Evolutionary conservation across 2,329 filamentous ascomycete genomes (phyloP).

Genomic region (Polytolypa hystricis): DNA sequence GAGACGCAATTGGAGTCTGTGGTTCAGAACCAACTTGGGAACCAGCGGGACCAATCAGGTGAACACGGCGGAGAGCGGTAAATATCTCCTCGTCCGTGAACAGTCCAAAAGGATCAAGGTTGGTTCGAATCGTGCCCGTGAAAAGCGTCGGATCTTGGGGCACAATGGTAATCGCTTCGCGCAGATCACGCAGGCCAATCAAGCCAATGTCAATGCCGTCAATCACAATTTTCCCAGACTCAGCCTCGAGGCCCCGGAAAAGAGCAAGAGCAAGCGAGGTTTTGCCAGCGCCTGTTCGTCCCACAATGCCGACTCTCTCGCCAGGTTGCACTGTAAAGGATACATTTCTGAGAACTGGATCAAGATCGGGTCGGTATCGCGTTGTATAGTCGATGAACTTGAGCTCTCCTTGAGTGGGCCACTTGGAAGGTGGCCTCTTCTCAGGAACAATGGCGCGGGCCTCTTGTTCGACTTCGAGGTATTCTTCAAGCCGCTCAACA

Average conservation of each 20-base stretch:
- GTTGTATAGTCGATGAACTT: constrained; percentile 86
- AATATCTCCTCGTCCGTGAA: constrained; percentile 91
- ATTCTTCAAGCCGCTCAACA: constrained; percentile 94
- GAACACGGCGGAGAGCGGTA: constrained; percentile 72
- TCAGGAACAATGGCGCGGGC: constrained; percentile 66
- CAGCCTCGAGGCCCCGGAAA: constrained; percentile 87
- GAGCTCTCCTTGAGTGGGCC: constrained; percentile 76
- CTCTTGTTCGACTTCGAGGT: constrained; percentile 92
- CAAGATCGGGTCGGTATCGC: constrained; percentile 75
- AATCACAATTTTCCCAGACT: constrained; percentile 77
- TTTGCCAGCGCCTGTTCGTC: constrained; percentile 90
- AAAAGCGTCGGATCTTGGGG: constrained; percentile 91
- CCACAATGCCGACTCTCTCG: constrained; percentile 94
- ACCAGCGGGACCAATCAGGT: constrained; percentile 53
- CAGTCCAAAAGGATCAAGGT: constrained; percentile 81
- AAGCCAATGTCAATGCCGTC: constrained; percentile 81
- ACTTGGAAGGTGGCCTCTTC: constrained; percentile 63
- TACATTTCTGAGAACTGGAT: constrained; percentile 71
- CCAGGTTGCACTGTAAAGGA: constrained; percentile 75
- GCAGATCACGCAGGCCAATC: constrained; percentile 87
- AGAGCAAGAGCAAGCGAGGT: constrained; percentile 86
- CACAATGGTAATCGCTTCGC: constrained; percentile 91
- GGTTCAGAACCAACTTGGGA: constrained; percentile 21
- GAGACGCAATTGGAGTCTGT: constrained; percentile 10
- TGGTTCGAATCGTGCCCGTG: constrained; percentile 79